Evolutionary conservation across 345 rosid genomes (phyloP).

Genomic region (Mercurialis annua): DNA sequence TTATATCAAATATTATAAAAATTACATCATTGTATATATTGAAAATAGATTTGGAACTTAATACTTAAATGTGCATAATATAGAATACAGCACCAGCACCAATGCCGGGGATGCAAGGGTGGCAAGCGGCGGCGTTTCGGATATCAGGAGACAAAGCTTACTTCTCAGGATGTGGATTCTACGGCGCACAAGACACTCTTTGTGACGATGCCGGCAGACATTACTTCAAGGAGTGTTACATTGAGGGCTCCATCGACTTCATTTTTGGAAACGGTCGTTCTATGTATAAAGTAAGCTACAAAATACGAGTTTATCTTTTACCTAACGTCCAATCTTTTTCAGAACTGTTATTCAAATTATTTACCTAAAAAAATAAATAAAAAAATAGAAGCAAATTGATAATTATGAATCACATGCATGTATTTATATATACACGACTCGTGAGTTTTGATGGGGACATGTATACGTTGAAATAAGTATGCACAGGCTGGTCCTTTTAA

Average conservation of each 20-base stretch:
- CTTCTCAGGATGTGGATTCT: constrained; percentile 87
- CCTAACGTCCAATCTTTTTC: background rate
- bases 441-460: constrained; percentile 8
- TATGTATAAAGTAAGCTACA: constrained; percentile 66
- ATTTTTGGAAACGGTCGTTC: constrained; percentile 95
- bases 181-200: constrained; percentile 90
- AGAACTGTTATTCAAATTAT: background rate
- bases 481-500: background rate
- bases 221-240: constrained; percentile 86
- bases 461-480: constrained; percentile 6
- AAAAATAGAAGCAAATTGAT: too few relatives aligned
- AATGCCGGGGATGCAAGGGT: constrained; percentile 85
- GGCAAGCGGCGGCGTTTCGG: constrained; percentile 93
- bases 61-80: too few relatives aligned
- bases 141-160: constrained; percentile 92
- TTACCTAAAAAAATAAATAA: background rate
- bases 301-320: too few relatives aligned
- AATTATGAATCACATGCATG: background rate
- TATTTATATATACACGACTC: background rate
- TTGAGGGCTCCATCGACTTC: constrained; percentile 92
- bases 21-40: too few relatives aligned
- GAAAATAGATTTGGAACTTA: too few relatives aligned
- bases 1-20: background rate
- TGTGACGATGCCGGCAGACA: constrained; percentile 95
- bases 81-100: constrained; percentile 97